Conservation (phyloP, 1,284 basidiomycete genomes). For the Puccinia hordei region DNA sequence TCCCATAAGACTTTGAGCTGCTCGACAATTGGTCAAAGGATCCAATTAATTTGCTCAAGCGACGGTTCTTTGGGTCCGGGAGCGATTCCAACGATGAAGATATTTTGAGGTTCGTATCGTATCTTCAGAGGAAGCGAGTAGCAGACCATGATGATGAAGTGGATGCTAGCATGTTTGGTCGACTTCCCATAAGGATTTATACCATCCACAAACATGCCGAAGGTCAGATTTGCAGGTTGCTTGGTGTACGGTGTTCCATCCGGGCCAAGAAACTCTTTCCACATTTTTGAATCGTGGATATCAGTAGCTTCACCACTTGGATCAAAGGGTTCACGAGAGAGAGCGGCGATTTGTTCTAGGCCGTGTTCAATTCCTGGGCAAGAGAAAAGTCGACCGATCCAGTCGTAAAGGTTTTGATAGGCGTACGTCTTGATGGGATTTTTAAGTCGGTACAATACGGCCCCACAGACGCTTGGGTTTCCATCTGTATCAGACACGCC, state of each 20-base stretch:
- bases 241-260: conserved; percentile 29
- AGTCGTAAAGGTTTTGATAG: conserved; percentile 36
- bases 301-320: neutral
- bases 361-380: conserved; percentile 14
- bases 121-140: conserved; percentile 54
- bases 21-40: conserved; percentile 58
- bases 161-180: conserved; percentile 11
- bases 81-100: conserved; percentile 61
- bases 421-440: conserved; percentile 25
- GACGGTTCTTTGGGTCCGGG: conserved; percentile 55
- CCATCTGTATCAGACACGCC: neutral
- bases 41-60: conserved; percentile 57
- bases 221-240: conserved; percentile 15
- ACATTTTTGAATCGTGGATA: conserved; percentile 27
- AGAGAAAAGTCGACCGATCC: conserved; percentile 31
- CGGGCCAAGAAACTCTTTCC: conserved; percentile 39
- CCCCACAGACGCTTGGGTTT: conserved; percentile 11
- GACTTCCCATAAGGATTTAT: conserved; percentile 35
- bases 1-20: conserved; percentile 58
- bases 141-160: conserved; percentile 16
- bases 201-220: conserved; percentile 43
- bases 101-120: conserved; percentile 59
- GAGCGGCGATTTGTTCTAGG: neutral
- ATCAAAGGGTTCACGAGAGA: neutral
- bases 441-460: neutral